Conservation (phyloP, 192 early-diverging fungal genomes). For the Coemansia umbellata region DNA sequence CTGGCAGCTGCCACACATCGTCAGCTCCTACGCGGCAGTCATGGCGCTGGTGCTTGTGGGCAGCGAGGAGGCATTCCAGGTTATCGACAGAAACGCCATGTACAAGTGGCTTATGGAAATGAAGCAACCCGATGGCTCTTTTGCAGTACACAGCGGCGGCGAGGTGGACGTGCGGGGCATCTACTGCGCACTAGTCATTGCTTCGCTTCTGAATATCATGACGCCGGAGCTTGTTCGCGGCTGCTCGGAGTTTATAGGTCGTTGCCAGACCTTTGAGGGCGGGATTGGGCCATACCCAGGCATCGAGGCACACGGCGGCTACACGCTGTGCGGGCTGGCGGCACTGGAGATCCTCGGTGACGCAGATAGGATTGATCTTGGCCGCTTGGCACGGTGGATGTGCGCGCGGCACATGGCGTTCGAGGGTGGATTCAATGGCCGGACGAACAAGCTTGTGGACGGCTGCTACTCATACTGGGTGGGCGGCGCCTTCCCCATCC, state of each 20-base stretch:
- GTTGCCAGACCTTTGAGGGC: slow-evolving; percentile 91
- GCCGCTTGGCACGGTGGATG: slow-evolving; percentile 68
- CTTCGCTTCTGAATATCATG: slow-evolving; percentile 75
- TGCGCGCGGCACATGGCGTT: slow-evolving; percentile 73
- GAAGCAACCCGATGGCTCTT: slow-evolving; percentile 87
- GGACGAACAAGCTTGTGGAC: slow-evolving; percentile 97
- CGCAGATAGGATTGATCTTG: slow-evolving; percentile 61
- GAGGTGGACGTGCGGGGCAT: slow-evolving; percentile 88
- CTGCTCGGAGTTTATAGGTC: slow-evolving; percentile 65
- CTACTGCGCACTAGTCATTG: slow-evolving; percentile 83
- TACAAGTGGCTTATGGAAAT: slow-evolving; percentile 74
- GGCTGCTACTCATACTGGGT: slow-evolving; percentile 99
- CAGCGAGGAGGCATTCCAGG: slow-evolving; percentile 60
- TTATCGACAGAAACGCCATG: slow-evolving; percentile 50
- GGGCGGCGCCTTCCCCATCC: slow-evolving; percentile 72
- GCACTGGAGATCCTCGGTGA: slow-evolving; percentile 74
- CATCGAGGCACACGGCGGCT: slow-evolving; percentile 93
- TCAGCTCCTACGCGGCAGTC: slow-evolving; percentile 85
- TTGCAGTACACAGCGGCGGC: slow-evolving; percentile 85
- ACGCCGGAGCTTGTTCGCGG: slow-evolving; percentile 70
- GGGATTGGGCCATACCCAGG: slow-evolving; percentile 80
- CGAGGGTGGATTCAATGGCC: slow-evolving; percentile 95
- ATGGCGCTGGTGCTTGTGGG: slow-evolving; percentile 78
- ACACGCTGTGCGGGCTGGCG: slow-evolving; percentile 89
- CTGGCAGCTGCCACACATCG: slow-evolving; percentile 82